phyloP scores from a whole-genome alignment of 192 early-diverging fungal species.

The Rhizophagus sp. region DNA sequence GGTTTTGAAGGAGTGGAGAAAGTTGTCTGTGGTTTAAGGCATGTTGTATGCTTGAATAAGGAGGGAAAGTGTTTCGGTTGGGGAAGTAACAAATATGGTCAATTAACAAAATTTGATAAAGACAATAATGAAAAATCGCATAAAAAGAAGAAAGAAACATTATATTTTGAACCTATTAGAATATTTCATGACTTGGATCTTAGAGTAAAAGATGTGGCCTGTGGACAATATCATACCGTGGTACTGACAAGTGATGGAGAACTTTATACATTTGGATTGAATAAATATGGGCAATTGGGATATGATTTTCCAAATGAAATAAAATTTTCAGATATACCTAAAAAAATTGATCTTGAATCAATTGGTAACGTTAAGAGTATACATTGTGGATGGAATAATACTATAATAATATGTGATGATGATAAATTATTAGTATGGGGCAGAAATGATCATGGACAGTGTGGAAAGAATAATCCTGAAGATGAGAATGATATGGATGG shows the following conservation, averaged over 20 bases:
- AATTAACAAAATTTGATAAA: conserved; percentile 44
- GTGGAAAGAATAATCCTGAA: conserved; percentile 42
- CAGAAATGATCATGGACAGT: conserved; percentile 73
- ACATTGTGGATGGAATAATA: conserved; percentile 65
- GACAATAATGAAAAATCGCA: conserved; percentile 30
- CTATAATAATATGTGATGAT: conserved; percentile 35
- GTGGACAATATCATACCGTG: conserved; percentile 65
- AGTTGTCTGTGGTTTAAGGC: conserved; percentile 66
- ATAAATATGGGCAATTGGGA: conserved; percentile 68
- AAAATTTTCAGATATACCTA: conserved; percentile 25
- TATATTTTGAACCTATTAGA: conserved; percentile 35
- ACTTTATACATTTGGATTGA: conserved; percentile 57
- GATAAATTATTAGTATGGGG: conserved; percentile 66
- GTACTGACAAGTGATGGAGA: conserved; percentile 47
- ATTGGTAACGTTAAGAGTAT: conserved; percentile 38
- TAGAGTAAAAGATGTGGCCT: conserved; percentile 54
- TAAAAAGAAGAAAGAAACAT: conserved; percentile 29
- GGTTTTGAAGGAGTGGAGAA: conserved; percentile 37
- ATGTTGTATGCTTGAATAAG: conserved; percentile 54
- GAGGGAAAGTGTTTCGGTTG: conserved; percentile 47
- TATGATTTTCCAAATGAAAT: conserved; percentile 17
- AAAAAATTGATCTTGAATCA: conserved; percentile 25
- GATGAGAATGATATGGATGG: background rate
- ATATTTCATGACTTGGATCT: conserved; percentile 23
- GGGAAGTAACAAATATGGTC: conserved; percentile 61